These are phyloP conservation scores for Verticillium klebahnii DNA, from an alignment of 2,329 filamentous ascomycete genomes.

Conservation along the genomic window DNA sequence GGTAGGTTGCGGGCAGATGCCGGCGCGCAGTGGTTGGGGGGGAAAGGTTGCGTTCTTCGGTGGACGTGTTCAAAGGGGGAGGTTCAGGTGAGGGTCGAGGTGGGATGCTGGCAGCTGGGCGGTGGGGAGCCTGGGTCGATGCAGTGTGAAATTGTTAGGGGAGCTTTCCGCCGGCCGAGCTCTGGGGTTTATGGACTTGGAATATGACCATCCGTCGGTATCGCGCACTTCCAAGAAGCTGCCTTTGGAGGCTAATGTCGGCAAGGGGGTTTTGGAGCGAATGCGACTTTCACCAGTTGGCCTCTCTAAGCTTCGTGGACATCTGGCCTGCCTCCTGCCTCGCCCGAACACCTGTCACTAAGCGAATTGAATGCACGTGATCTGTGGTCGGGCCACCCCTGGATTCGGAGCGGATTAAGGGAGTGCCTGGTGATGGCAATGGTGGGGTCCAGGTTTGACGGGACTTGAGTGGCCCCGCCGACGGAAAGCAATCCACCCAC, in stretches of 20 bases:
- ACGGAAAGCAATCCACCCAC: background rate
- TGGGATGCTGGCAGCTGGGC: constrained; percentile 16
- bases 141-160: background rate
- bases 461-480: background rate
- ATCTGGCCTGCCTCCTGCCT: constrained; percentile 29
- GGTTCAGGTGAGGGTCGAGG: constrained; percentile 14
- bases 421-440: background rate
- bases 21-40: constrained; percentile 9
- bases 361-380: constrained; percentile 28
- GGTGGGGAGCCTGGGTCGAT: constrained; percentile 17
- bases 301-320: constrained; percentile 23
- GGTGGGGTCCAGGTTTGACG: background rate
- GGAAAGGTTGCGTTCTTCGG: constrained; percentile 1
- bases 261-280: background rate
- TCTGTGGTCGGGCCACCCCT: background rate
- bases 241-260: background rate
- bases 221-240: constrained; percentile 6
- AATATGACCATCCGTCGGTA: constrained; percentile 7
- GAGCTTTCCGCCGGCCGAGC: constrained; percentile 4
- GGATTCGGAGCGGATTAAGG: background rate
- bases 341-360: constrained; percentile 36
- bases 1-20: constrained; percentile 15
- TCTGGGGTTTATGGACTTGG: background rate
- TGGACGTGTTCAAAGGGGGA: constrained; percentile 14
- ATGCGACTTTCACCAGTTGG: constrained; percentile 11